phyloP scores from a whole-genome alignment of 2,329 filamentous ascomycete species.

The Atkinsonella hypoxylon region DNA sequence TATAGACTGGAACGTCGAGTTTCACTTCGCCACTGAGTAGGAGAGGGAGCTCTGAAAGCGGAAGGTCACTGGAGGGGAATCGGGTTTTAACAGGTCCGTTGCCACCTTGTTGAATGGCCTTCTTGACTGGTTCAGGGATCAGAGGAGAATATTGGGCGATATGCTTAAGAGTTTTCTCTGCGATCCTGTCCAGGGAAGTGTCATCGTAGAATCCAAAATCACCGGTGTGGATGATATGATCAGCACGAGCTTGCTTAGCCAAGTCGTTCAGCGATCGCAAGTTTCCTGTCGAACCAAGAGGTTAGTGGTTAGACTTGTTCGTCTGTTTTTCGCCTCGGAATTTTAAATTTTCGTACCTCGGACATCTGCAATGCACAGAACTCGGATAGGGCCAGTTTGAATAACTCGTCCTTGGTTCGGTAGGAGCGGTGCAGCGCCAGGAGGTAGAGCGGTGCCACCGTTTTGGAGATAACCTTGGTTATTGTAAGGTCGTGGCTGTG shows the following conservation, averaged over 20 bases:
- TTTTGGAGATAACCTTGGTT: slow-evolving; percentile 50
- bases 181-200: slow-evolving; percentile 88
- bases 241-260: slow-evolving; percentile 84
- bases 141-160: slow-evolving; percentile 97
- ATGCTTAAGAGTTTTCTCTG: slow-evolving; percentile 97
- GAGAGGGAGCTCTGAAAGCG: slow-evolving; percentile 82
- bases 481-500: slow-evolving; percentile 33
- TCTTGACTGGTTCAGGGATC: slow-evolving; percentile 66
- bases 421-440: slow-evolving; percentile 51
- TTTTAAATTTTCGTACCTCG: slow-evolving; percentile 37
- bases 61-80: slow-evolving; percentile 69
- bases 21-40: slow-evolving; percentile 82
- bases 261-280: slow-evolving; percentile 91
- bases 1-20: slow-evolving; percentile 93
- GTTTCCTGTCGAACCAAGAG: slow-evolving; percentile 55
- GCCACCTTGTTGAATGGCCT: slow-evolving; percentile 51
- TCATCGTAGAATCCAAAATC: slow-evolving; percentile 99
- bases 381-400: slow-evolving; percentile 52
- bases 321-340: not conserved
- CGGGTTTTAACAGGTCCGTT: slow-evolving; percentile 75
- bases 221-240: slow-evolving; percentile 97
- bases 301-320: not conserved
- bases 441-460: slow-evolving; percentile 41
- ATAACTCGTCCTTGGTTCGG: slow-evolving; percentile 57
- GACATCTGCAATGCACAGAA: slow-evolving; percentile 61